A percentile compares a stretch with the other conserved stretches of the same genome.
Conservation (phyloP, 345 rosid species). For the Schrenkiella parvula region DNA sequence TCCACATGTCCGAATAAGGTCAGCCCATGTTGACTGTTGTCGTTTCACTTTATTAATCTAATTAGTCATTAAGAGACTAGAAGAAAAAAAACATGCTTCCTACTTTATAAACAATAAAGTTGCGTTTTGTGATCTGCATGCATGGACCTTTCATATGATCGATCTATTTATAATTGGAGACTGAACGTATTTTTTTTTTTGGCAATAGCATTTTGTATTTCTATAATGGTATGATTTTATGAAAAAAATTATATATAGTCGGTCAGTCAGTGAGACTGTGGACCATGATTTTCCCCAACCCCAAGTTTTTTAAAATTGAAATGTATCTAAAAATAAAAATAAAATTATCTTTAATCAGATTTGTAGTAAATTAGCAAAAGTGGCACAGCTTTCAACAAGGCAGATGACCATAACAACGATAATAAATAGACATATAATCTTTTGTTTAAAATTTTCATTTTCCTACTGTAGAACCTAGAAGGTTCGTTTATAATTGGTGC, state of each 20-base stretch:
- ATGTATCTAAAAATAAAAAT: background rate
- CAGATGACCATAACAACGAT: background rate
- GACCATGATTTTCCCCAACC: background rate
- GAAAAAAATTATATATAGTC: no score
- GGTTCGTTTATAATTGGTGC: background rate
- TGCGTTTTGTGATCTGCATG: slow-evolving; percentile 4
- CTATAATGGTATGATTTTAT: no score
- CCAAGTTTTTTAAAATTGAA: background rate
- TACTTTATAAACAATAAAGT: background rate
- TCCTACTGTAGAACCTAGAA: background rate
- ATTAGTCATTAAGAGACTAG: background rate
- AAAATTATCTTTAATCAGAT: background rate
- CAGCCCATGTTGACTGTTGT: slow-evolving; percentile 2
- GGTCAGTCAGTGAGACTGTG: slow-evolving; percentile 16
- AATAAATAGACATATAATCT: background rate
- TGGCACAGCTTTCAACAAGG: slow-evolving; percentile 23
- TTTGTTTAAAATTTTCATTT: background rate
- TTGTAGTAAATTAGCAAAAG: slow-evolving; percentile 19
- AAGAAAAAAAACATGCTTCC: slow-evolving; percentile 7
- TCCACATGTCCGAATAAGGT: slow-evolving; percentile 11
- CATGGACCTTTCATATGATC: background rate
- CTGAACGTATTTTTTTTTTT: no score
- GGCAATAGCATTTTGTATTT: no score
- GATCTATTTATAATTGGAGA: background rate
- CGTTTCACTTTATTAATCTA: background rate